Base-by-base conservation (phyloP, 305 asterid genomes). In the Fraxinus nigra region DNA sequence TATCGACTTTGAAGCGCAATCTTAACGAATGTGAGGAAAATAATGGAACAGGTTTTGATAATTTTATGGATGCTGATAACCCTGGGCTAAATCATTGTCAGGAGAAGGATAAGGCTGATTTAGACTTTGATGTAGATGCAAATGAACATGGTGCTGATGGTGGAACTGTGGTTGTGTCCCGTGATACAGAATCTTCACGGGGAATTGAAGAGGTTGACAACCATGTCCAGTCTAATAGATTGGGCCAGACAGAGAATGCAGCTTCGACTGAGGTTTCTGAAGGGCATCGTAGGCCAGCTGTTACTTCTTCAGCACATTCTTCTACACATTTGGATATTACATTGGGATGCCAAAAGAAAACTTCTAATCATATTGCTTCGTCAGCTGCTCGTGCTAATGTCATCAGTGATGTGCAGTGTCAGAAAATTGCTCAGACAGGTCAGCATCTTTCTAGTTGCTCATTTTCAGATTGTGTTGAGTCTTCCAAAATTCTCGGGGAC, bases 401-500 rank as follows among this genome's bases (percentile, higher is more conserved):
- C 70, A 78, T 73, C 78, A 77, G 79, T 78, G 84, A 82, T 76
- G 80, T 84, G 79, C 87, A 84, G 73, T 72, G 84, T 84, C 85
- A 79, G 84, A 87, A 82, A 69, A 79, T 80, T 85, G 65, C 77
- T 76, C 67, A 78, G 81, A 79, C 86, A 20, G 85, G 80, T 76
- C 90, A 84, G 85, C 84, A 82, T 67, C 20, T 65, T 65, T 78
- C 89, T 7, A 80, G 88, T 24, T 59, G 70, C 83, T 86, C 91
- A 35, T 79, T 37, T 80, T 65, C 87, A 59, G 89, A 85, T 83
- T 84, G 78, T 76, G 86, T 88, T 26, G 92, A 87, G 8, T 83
- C 90, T 70, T 56, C 92, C 78, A 90, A 84, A 82, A 84, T 91
- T 79, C 93, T 89, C 77, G 82, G 87, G 85, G 92, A 92, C 32